These are phyloP conservation scores for Diplodia scrobiculata DNA, from an alignment of 2,329 filamentous ascomycete genomes.

Conservation along the genomic window DNA sequence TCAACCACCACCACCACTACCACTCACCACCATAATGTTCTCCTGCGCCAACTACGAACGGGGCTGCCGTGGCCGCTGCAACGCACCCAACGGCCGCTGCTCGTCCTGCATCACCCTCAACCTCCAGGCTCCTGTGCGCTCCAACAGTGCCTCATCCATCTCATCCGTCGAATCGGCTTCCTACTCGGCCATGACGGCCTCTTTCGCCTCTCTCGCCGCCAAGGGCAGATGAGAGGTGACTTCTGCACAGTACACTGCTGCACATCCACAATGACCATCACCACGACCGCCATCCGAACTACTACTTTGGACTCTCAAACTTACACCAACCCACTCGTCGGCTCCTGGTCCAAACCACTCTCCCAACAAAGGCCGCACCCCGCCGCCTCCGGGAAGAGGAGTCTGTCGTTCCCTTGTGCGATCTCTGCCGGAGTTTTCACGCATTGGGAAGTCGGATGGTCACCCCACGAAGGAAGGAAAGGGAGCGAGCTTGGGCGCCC, in stretches of 20 bases:
- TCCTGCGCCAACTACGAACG: constrained; percentile 51
- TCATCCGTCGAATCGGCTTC: constrained; percentile 30
- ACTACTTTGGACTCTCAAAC: constrained; percentile 6
- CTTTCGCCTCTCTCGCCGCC: constrained; percentile 45
- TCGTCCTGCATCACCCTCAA: constrained; percentile 47
- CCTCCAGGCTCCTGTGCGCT: constrained; percentile 39
- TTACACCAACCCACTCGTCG: background rate
- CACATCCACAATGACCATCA: background rate
- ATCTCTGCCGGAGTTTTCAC: constrained; percentile 15
- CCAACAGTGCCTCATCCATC: constrained; percentile 37
- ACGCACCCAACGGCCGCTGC: constrained; percentile 43
- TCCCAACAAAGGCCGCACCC: background rate
- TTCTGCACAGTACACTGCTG: too few relatives aligned
- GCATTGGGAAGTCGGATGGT: constrained; percentile 12
- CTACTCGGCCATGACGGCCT: constrained; percentile 47
- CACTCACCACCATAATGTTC: constrained; percentile 41
- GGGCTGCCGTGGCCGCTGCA: constrained; percentile 49
- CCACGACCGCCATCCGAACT: background rate
- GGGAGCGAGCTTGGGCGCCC: background rate
- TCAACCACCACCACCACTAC: background rate
- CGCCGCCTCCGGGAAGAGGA: constrained; percentile 1
- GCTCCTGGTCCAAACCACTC: background rate
- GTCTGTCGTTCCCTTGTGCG: constrained; percentile 2
- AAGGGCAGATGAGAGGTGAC: constrained; percentile 27
- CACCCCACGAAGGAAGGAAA: background rate